phyloP scores from a whole-genome alignment of 225 moss, liverwort and hornwort species.

The Ulota crispa region DNA sequence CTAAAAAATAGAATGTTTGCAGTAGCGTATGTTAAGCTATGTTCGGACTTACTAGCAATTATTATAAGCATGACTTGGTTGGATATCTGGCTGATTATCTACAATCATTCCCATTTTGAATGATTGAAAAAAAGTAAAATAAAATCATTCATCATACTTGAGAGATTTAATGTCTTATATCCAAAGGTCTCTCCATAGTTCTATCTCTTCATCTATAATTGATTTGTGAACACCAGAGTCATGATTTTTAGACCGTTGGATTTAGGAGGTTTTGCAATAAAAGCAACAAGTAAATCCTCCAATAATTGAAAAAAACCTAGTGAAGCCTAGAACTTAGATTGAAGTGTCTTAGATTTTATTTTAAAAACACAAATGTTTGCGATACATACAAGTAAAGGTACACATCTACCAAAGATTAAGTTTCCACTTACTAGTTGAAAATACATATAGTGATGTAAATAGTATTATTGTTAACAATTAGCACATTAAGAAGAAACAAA shows the following conservation, averaged over 20 bases:
- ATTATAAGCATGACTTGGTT: neutral
- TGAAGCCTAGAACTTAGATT: too few species aligned
- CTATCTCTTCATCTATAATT: neutral
- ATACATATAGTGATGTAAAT: neutral
- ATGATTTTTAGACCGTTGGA: too few species aligned
- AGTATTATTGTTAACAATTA: neutral
- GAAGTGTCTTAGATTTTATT: too few species aligned
- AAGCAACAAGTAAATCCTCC: too few species aligned
- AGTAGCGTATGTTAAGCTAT: neutral
- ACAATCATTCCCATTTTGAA: neutral
- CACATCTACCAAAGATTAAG: neutral
- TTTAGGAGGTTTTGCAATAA: too few species aligned
- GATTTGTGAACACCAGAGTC: too few species aligned
- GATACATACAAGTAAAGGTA: too few species aligned
- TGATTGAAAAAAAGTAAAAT: neutral
- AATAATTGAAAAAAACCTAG: too few species aligned
- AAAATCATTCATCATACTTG: neutral
- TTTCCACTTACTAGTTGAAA: neutral
- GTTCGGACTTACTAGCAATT: neutral
- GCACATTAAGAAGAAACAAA: neutral
- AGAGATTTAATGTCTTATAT: neutral
- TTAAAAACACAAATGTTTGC: too few species aligned
- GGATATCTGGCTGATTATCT: neutral
- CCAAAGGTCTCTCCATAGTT: neutral
- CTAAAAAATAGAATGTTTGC: neutral